A percentile compares a stretch with the other conserved stretches of the same genome.
Evolutionary conservation across 2,329 filamentous ascomycete species (phyloP).

Genomic region (Coccinonectria pachysandricola): DNA sequence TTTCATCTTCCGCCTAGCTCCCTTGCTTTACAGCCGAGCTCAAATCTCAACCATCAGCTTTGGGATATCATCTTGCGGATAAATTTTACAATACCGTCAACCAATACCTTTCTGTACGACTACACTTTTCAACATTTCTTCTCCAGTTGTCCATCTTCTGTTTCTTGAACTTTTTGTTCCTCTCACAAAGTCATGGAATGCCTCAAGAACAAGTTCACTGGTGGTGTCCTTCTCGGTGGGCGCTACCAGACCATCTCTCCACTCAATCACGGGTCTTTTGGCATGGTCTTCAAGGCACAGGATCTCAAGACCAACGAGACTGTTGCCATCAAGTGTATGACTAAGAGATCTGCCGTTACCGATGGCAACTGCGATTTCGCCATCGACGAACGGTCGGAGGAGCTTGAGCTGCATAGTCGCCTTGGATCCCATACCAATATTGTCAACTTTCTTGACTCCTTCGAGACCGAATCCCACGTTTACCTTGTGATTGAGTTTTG

Average conservation of each 20-base stretch:
- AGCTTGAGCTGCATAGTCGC: slow-evolving; percentile 67
- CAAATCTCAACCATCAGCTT: slow-evolving; percentile 3
- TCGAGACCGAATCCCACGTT: slow-evolving; percentile 82
- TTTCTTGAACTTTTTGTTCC: slow-evolving; percentile 9
- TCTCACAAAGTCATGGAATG: slow-evolving; percentile 55
- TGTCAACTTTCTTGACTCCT: slow-evolving; percentile 83
- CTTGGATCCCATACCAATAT: slow-evolving; percentile 80
- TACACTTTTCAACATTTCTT: slow-evolving; percentile 11
- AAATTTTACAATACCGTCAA: no score
- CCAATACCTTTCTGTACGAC: slow-evolving; percentile 23
- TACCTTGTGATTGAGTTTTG: slow-evolving; percentile 96
- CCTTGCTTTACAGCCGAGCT: no score
- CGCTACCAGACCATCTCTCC: slow-evolving; percentile 87
- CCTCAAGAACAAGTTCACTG: slow-evolving; percentile 70
- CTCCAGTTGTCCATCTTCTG: slow-evolving; percentile 9
- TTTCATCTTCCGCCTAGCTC: slow-evolving; percentile 8
- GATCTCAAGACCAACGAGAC: slow-evolving; percentile 66
- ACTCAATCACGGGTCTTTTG: slow-evolving; percentile 96
- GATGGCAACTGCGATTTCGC: slow-evolving; percentile 54
- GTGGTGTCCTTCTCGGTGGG: slow-evolving; percentile 72
- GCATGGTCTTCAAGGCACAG: slow-evolving; percentile 92
- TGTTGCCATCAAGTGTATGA: slow-evolving; percentile 94
- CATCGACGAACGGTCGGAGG: slow-evolving; percentile 74
- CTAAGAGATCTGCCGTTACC: slow-evolving; percentile 61
- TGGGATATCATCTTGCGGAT: no score